Conservation (phyloP, 2,329 filamentous ascomycete species). For the Pestalotiopsis sp. region DNA sequence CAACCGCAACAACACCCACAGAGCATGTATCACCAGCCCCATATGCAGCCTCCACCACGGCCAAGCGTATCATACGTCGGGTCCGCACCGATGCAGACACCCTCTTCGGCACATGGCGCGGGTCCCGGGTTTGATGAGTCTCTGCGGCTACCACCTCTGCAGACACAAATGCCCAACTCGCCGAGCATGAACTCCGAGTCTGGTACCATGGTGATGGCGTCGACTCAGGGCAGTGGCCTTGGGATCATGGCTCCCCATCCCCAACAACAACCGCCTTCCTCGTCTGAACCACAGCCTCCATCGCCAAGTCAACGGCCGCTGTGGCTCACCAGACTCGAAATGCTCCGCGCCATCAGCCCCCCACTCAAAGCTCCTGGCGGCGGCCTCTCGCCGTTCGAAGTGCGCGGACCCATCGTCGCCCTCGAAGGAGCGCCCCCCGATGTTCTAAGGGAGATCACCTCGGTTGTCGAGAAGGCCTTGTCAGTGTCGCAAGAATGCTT, state of each 20-base stretch:
- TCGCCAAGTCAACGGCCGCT: constrained; percentile 3
- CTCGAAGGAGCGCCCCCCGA: constrained; percentile 70
- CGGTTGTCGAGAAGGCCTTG: constrained; percentile 66
- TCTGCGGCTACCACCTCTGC: constrained; percentile 53
- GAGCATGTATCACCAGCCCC: constrained; percentile 13
- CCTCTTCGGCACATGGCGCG: background rate
- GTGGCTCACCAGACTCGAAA: constrained; percentile 72
- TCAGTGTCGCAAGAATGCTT: constrained; percentile 42
- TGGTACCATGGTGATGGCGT: constrained; percentile 11
- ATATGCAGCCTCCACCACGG: constrained; percentile 41
- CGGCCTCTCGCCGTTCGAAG: constrained; percentile 33
- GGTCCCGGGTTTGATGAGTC: constrained; percentile 50
- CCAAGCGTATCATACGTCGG: constrained; percentile 37
- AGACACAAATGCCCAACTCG: constrained; percentile 39
- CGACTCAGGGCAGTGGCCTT: constrained; percentile 16
- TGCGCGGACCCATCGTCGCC: constrained; percentile 78
- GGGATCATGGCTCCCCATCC: constrained; percentile 18
- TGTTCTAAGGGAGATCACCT: constrained; percentile 57
- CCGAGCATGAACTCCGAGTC: constrained; percentile 22
- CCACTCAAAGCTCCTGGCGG: constrained; percentile 50
- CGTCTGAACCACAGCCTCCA: constrained; percentile 5
- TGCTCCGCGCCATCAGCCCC: constrained; percentile 74
- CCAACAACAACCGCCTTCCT: constrained; percentile 8
- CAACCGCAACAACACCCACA: constrained; percentile 15
- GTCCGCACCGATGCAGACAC: constrained; percentile 16